Evolutionary conservation across 176 grass and related monocot species (phyloP).

Genomic region (Oryza australiensis): DNA sequence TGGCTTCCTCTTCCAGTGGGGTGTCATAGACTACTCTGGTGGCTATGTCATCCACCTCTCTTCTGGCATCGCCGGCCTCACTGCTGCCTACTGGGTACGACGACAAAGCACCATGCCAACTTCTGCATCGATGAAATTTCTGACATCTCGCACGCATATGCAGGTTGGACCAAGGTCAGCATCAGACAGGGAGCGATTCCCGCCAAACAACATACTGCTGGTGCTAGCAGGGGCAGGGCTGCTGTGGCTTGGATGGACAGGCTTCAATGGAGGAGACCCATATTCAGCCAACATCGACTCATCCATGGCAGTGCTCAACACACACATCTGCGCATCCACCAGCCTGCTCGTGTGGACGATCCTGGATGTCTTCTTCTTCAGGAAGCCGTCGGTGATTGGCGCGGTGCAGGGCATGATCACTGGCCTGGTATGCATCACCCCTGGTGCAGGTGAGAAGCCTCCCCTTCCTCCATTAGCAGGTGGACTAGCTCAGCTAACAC

Average conservation of each 20-base stretch:
- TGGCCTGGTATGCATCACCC: slow-evolving; percentile 80
- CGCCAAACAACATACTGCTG: slow-evolving; percentile 74
- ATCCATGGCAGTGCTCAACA: slow-evolving; percentile 61
- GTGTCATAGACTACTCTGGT: slow-evolving; percentile 72
- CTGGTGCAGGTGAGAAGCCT: slow-evolving; percentile 49
- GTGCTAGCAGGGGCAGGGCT: slow-evolving; percentile 60
- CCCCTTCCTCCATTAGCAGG: slow-evolving; percentile 30
- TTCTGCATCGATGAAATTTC: slow-evolving; percentile 3
- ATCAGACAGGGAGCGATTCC: slow-evolving; percentile 58
- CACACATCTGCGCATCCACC: slow-evolving; percentile 62
- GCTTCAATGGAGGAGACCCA: slow-evolving; percentile 67
- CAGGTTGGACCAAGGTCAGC: slow-evolving; percentile 61
- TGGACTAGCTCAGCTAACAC: not conserved
- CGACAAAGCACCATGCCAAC: not conserved
- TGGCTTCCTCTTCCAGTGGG: slow-evolving; percentile 75
- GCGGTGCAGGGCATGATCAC: slow-evolving; percentile 83
- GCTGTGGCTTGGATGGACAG: slow-evolving; percentile 77
- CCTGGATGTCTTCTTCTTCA: slow-evolving; percentile 72
- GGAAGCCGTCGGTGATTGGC: slow-evolving; percentile 68
- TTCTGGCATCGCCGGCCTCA: slow-evolving; percentile 57
- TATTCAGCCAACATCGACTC: slow-evolving; percentile 63
- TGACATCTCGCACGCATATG: slow-evolving; percentile 15
- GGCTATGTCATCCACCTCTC: slow-evolving; percentile 77
- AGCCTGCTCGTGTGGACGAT: slow-evolving; percentile 72
- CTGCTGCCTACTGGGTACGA: slow-evolving; percentile 72